These are phyloP conservation scores for Gliomastix tumulicola DNA, from an alignment of 2,329 filamentous ascomycete species.

Conservation along the genomic window DNA sequence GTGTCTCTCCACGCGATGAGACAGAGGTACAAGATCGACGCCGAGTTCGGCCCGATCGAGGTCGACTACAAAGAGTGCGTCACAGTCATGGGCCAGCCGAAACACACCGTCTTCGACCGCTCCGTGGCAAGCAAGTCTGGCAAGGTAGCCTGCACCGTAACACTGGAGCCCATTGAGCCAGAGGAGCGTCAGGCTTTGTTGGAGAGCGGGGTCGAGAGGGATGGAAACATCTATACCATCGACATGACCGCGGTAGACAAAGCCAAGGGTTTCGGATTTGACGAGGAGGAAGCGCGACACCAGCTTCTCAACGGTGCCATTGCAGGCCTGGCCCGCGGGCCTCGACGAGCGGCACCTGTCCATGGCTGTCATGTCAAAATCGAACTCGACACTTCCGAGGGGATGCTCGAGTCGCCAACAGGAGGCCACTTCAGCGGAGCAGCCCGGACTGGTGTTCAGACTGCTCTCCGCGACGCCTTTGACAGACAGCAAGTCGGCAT, in stretches of 20 bases:
- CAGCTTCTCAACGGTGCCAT: conserved; percentile 72
- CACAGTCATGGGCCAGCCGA: conserved; percentile 45
- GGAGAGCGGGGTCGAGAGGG: conserved; percentile 42
- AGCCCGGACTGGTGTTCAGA: conserved; percentile 55
- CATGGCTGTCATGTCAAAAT: conserved; percentile 69
- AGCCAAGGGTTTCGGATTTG: conserved; percentile 25
- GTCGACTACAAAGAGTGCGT: conserved; percentile 91
- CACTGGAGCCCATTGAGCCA: conserved; percentile 53
- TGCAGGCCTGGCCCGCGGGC: conserved; percentile 79
- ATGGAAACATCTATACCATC: conserved; percentile 64
- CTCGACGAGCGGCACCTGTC: conserved; percentile 71
- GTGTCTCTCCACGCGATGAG: conserved; percentile 84
- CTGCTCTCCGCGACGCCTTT: conserved; percentile 58
- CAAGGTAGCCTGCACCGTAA: conserved; percentile 67
- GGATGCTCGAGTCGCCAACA: conserved; percentile 48
- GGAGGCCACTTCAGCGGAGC: conserved; percentile 63
- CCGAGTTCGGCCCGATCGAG: conserved; percentile 83
- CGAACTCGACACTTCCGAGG: conserved; percentile 57
- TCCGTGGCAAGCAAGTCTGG: conserved; percentile 74
- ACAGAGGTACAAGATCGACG: conserved; percentile 80
- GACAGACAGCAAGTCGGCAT: conserved; percentile 51
- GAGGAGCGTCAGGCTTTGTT: conserved; percentile 26
- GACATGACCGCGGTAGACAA: conserved; percentile 39
- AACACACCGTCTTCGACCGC: conserved; percentile 65
- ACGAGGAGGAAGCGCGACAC: conserved; percentile 41